Conservation (phyloP, 805 yeast genomes). For the Vanderwaltozyma tropicalis region DNA sequence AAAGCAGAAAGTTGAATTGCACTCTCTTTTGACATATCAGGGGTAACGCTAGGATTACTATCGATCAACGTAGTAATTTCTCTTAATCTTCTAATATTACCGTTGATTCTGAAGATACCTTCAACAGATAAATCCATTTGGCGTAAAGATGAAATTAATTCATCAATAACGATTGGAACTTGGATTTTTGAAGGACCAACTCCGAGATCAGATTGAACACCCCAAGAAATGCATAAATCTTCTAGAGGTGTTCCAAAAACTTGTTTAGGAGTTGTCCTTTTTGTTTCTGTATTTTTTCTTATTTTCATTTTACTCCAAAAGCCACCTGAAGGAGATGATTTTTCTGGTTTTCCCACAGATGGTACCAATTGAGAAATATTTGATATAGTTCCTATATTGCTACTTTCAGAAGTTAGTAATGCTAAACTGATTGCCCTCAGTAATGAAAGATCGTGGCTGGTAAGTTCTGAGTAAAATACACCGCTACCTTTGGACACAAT, state of each 20-base stretch:
- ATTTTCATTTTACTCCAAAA: conserved; percentile 25
- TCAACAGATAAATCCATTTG: conserved; percentile 92
- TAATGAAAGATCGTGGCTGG: conserved; percentile 35
- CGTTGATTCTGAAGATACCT: conserved; percentile 93
- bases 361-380: conserved; percentile 2
- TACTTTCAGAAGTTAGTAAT: conserved; percentile 21
- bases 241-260: conserved; percentile 78
- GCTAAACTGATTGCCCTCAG: conserved; percentile 45
- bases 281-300: conserved; percentile 20
- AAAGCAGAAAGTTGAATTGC: conserved; percentile 91
- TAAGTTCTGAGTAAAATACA: conserved; percentile 50
- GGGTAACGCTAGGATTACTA: conserved; percentile 56
- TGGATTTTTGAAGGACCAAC: conserved; percentile 70
- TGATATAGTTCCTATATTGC: conserved; percentile 5
- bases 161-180: conserved; percentile 82
- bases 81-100: conserved; percentile 76
- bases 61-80: conserved; percentile 68
- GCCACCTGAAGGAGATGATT: conserved; percentile 6
- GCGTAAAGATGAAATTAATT: conserved; percentile 68
- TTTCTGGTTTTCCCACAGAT: not conserved
- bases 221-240: conserved; percentile 53
- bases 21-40: conserved; percentile 62
- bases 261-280: conserved; percentile 21
- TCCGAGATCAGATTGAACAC: conserved; percentile 76
- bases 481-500: conserved; percentile 19